These are phyloP conservation scores for Cladophialophora bantiana DNA, from an alignment of 2,329 filamentous ascomycete species.

Conservation along the genomic window DNA sequence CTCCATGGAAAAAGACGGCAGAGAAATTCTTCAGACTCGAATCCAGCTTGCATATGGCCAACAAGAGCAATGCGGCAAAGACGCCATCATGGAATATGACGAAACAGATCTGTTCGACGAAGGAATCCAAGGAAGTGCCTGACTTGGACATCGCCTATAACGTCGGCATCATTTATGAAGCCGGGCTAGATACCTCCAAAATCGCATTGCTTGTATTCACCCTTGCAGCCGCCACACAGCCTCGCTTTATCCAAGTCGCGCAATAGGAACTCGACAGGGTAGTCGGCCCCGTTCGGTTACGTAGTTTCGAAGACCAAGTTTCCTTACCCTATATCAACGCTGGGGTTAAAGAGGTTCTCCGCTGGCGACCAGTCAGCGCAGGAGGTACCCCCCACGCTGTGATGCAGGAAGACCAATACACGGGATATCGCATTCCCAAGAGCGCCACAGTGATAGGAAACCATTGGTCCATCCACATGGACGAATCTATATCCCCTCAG, in stretches of 20 bases:
- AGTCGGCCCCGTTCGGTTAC: slow-evolving; percentile 35
- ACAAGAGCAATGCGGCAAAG: slow-evolving; percentile 25
- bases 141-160: slow-evolving; percentile 54
- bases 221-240: slow-evolving; percentile 42
- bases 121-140: slow-evolving; percentile 52
- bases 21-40: slow-evolving; percentile 41
- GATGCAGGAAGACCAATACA: slow-evolving; percentile 57
- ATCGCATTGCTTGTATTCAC: slow-evolving; percentile 44
- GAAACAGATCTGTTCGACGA: slow-evolving; percentile 35
- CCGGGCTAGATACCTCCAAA: slow-evolving; percentile 44
- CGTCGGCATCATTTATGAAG: slow-evolving; percentile 47
- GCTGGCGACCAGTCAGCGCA: slow-evolving; percentile 51
- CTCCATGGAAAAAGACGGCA: slow-evolving; percentile 54
- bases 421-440: slow-evolving; percentile 58
- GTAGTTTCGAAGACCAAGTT: no score
- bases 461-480: slow-evolving; percentile 54
- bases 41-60: slow-evolving; percentile 36
- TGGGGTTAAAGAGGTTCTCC: slow-evolving; percentile 39
- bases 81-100: slow-evolving; percentile 39
- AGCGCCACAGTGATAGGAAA: slow-evolving; percentile 56
- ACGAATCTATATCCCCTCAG: slow-evolving; percentile 49
- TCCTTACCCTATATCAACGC: no score
- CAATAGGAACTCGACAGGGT: slow-evolving; percentile 47
- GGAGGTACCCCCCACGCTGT: slow-evolving; percentile 46
- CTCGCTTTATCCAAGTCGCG: slow-evolving; percentile 34